phyloP scores from a whole-genome alignment of 2,329 filamentous ascomycete species.

The Mycosphaerelloides madeirae region DNA sequence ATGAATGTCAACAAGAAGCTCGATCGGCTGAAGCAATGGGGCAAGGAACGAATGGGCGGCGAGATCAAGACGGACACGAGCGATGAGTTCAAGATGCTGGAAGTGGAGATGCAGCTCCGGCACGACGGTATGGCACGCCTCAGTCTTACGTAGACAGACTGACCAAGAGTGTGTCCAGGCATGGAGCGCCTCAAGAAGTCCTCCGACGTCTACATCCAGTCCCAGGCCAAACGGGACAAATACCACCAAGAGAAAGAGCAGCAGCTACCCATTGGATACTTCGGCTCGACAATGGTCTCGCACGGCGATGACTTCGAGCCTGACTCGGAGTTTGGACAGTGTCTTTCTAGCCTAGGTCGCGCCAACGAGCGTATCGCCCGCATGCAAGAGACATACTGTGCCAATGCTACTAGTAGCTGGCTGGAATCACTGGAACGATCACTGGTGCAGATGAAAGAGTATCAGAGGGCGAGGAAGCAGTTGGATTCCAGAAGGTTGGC shows the following conservation, averaged over 20 bases:
- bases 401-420: conserved; percentile 76
- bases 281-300: conserved; percentile 78
- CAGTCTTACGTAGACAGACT: neutral
- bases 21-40: conserved; percentile 96
- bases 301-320: conserved; percentile 91
- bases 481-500: conserved; percentile 83
- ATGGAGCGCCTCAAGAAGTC: conserved; percentile 86
- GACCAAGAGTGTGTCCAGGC: conserved; percentile 50
- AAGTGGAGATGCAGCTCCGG: conserved; percentile 83
- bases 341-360: conserved; percentile 71
- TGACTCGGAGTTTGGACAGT: conserved; percentile 87
- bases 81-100: conserved; percentile 85
- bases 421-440: conserved; percentile 87
- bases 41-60: conserved; percentile 89
- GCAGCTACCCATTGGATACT: conserved; percentile 68
- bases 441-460: conserved; percentile 93
- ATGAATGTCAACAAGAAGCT: conserved; percentile 76
- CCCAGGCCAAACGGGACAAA: conserved; percentile 76
- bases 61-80: conserved; percentile 82
- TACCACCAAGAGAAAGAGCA: conserved; percentile 79
- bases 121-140: conserved; percentile 67
- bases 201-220: conserved; percentile 82
- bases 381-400: conserved; percentile 77
- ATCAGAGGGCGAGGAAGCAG: conserved; percentile 88
- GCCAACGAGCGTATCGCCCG: conserved; percentile 84